Evolutionary conservation across 306 rosid species (phyloP), one percentile per base, ranked within the genome.

Genomic region (Cicer bijugum): DNA sequence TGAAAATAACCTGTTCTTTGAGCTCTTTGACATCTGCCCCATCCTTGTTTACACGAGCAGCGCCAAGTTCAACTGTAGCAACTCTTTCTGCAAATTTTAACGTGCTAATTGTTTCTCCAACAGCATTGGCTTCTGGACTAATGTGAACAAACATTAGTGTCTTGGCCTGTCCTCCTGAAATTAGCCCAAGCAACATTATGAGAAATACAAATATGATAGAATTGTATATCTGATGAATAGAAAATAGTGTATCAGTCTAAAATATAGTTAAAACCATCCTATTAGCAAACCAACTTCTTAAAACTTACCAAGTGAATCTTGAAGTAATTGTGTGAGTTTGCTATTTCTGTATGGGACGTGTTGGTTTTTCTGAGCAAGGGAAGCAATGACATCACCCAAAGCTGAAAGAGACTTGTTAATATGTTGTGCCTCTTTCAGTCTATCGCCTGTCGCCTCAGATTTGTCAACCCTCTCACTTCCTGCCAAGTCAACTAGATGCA

Each of bases 391-490:
- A 79, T 93, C 98, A 33, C 98, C 98, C 82, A 93, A 75, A 79
- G 98, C 98, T 16, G 98, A 93, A 65, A 93, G 93, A 73, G 98
- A 93, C 76, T 76, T 93, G 82, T 93, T 93, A 77, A 93, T 93
- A 74, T 93, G 97, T 2, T 91, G 98, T 67, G 98, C 98, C 79
- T 93, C 98, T 84, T 93, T 93, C 50, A 93, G 76, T 75, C 98
- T 85, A 75, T 93, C 98, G 52, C 98, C 98, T 0, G 97, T 93
- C 45, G 90, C 98, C 86, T 93, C 98, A 43, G 98, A 93, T 82
- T 93, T 93, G 79, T 93, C 92, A 12, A 91, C 98, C 76, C 98
- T 91, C 79, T 93, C 98, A 83, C 97, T 93, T 73, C 98, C 98
- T 4, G 98, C 98, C 69, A 93, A 80, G 81, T 93, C 98, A 75